Evolutionary conservation across 1,284 basidiomycete species (phyloP), one percentile per base, ranked within the genome.

Genomic region (Trichosporon inkin): DNA sequence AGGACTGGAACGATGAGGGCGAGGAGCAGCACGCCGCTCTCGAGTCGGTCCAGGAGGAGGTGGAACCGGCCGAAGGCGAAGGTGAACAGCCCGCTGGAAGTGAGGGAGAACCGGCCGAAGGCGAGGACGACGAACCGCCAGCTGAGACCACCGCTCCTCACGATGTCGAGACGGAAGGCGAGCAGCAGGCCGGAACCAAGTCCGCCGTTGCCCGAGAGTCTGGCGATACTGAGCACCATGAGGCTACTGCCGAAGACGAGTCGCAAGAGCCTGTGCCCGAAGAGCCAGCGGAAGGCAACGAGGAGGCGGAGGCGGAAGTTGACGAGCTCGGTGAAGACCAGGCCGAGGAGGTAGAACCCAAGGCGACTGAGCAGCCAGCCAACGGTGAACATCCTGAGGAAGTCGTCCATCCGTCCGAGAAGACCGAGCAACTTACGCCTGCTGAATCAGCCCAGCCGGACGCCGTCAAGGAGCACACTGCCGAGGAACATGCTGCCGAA

Each of bases 1-100:
- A 56, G 39, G 44, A 49, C 24, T 49, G 44, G 44, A 32, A 28
- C 19, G 59, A 56, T n/a, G 49, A 55, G 32, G 54, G 51, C 22
- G 59, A 60, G 44, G 10, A 49, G 16, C 22, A 22, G 10, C 8
- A 32, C 8, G n/a, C 14, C 22, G 19, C n/a, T 22, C 44, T 49
- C 14, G 28, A 24, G 16, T 28, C 44, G 10, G 44, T 49, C 24
- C 24, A 28, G 8, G 44, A 49, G 44, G 44, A 49, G 22, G 22
- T 3, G 5, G 44, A 49, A 24, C 44, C 22, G 4, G 44, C 20
- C 13, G 40, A 44, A 14, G 40, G 20, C 40, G 28, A 32, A 8
- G 28, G 17, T 10, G 44, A 49, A 22, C n/a, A 22, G 4, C 44
- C 14, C 14, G 24, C n/a, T 8, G 44, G 28, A 16, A 22, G 13